These are phyloP conservation scores for Flaveria trinervia DNA, from an alignment of 129 eudicot genomes.

Conservation along the genomic window DNA sequence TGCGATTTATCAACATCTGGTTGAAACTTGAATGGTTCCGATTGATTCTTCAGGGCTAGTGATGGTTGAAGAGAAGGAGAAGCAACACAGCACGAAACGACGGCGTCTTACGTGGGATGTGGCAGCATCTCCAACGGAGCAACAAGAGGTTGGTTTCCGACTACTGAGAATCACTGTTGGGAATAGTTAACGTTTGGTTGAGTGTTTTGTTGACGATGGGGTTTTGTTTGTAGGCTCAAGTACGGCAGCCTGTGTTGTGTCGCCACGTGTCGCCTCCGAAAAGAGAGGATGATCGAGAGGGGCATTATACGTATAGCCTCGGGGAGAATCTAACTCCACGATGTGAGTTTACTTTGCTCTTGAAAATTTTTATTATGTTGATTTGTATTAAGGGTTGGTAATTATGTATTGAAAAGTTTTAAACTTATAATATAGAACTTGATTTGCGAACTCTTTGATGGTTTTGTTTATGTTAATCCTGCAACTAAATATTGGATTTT, in stretches of 20 bases:
- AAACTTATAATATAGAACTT: background rate
- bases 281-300: constrained; percentile 79
- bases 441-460: background rate
- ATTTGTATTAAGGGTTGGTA: too few relatives aligned
- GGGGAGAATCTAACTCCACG: constrained; percentile 91
- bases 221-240: constrained; percentile 32
- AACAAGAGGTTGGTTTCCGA: constrained; percentile 38
- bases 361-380: background rate
- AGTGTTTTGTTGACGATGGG: constrained; percentile 23
- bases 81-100: constrained; percentile 54
- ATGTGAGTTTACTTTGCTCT: constrained; percentile 49
- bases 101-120: constrained; percentile 72
- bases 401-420: too few relatives aligned
- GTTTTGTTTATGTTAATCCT: constrained; percentile 14
- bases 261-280: constrained; percentile 69
- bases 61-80: constrained; percentile 52
- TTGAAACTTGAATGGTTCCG: constrained; percentile 33
- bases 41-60: constrained; percentile 24
- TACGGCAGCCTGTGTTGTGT: constrained; percentile 33
- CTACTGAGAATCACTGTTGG: background rate
- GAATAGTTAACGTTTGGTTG: constrained; percentile 4
- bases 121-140: constrained; percentile 49
- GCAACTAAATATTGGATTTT: constrained; percentile 23
- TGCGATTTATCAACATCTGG: background rate
- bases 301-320: constrained; percentile 70